Evolutionary conservation across 176 grass and related monocot genomes (phyloP), one percentile per base, ranked within the genome.

Genomic region (Triticum monococcum): DNA sequence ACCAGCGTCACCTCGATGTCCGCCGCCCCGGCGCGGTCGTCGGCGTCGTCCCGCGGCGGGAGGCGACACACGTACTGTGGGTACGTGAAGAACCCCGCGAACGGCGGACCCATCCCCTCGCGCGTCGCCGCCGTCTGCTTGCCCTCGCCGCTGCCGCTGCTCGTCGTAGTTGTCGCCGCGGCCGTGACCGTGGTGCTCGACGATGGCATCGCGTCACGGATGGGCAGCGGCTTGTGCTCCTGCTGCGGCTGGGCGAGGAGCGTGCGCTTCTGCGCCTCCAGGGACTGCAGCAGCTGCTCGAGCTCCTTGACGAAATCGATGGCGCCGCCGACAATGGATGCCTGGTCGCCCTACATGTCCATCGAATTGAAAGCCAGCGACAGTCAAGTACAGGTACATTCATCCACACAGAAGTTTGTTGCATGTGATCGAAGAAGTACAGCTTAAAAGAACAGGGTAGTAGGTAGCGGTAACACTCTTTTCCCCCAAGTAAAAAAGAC

Each of bases 221-320:
- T 23, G 14, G 23, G n/a, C 80, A 11, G 16, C 64, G 32, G n/a
- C 80, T 46, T 22, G 6, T 13, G 43, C 18, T 28, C n/a, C 70
- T 22, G 43, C 70, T 45, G 70, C 33, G 59, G 57, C 69, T 60
- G 48, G 10, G 13, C 14, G 16, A 79, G 66, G 25, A 94, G 83
- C 45, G 90, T 74, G 62, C 92, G 90, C 92, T 97, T 94, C 74
- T 97, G 85, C 5, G 80, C 89, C 89, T 99, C 97, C 31, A 99
- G 85, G 9, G 97, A 97, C 24, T 99, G 97, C 23, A 93, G 83
- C 56, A 91, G 91, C 85, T 91, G 97, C 90, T 99, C 97, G 1
- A 97, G 85, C 85, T 94, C 89, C 81, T 97, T 99, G 24, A 99
- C 94, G 84, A 93, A 99, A 88, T 97, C 97, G 62, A 99, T 99